Conservation (phyloP, 2,329 filamentous ascomycete species). For the Arachnopeziza araneosa region DNA sequence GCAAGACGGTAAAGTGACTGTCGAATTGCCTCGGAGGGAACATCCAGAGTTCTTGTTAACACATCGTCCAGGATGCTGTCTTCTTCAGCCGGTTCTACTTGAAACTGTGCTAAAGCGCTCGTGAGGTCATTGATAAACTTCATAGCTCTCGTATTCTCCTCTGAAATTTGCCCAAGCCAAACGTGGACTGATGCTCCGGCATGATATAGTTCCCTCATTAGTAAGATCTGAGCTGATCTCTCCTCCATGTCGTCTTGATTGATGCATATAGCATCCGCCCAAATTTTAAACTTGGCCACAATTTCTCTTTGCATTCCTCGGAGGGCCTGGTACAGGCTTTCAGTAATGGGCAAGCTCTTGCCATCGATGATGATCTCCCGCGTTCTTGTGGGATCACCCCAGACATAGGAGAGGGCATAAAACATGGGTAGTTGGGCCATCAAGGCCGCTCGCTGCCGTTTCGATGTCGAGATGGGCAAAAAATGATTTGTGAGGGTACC, state of each 20-base stretch:
- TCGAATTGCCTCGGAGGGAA: neutral
- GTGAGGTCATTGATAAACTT: neutral
- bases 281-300: conserved; percentile 1
- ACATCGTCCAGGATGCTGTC: neutral
- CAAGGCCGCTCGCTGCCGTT: neutral
- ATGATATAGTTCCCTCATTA: conserved; percentile 14
- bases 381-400: conserved; percentile 3
- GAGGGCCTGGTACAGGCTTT: conserved; percentile 7
- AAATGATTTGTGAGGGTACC: neutral
- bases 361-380: conserved; percentile 9
- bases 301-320: conserved; percentile 1
- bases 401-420: conserved; percentile 10
- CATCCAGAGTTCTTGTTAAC: neutral
- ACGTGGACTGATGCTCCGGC: neutral
- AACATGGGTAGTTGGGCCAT: neutral
- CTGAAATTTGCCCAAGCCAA: neutral
- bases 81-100: neutral
- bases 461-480: neutral
- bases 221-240: conserved; percentile 6
- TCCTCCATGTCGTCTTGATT: neutral
- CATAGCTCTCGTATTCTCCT: neutral
- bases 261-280: conserved; percentile 8
- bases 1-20: neutral
- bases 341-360: conserved; percentile 5
- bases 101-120: neutral